Evolutionary conservation across 202 grass and related monocot genomes (phyloP).

Genomic region (Hordeum pubiflorum): DNA sequence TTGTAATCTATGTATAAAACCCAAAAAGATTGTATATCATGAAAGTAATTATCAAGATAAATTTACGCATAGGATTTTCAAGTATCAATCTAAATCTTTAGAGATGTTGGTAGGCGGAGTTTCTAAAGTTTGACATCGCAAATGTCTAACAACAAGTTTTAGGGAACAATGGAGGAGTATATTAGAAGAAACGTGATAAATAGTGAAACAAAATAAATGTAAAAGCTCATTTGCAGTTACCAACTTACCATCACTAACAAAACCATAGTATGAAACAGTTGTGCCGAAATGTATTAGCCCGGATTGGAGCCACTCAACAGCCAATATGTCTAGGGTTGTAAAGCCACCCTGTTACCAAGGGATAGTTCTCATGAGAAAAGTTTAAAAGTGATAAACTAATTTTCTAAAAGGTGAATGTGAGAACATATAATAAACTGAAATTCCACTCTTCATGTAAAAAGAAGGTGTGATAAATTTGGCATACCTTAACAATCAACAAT

Average conservation of each 20-base stretch:
- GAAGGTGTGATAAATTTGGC: background rate
- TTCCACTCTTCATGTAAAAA: background rate
- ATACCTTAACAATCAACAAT: constrained; percentile 83
- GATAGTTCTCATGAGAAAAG: constrained; percentile 24
- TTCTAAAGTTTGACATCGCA: background rate
- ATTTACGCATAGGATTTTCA: background rate
- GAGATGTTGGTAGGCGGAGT: background rate
- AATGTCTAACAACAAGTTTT: background rate
- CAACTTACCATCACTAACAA: constrained; percentile 98
- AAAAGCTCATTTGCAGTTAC: constrained; percentile 32
- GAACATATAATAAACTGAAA: background rate
- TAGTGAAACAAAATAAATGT: constrained; percentile 7
- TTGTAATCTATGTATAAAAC: background rate
- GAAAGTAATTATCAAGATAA: background rate
- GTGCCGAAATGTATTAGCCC: constrained; percentile 78
- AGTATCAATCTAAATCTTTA: background rate
- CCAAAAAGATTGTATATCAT: background rate
- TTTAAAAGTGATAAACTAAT: background rate
- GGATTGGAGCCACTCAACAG: constrained; percentile 85
- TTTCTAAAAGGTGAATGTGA: background rate
- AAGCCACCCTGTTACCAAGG: constrained; percentile 58
- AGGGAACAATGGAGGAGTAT: background rate
- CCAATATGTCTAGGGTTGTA: constrained; percentile 68
- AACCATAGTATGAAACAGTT: constrained; percentile 97
- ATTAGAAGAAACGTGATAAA: background rate